Evolutionary conservation across 164 flowering plant genomes (phyloP).

Genomic region (Chloranthus sessilifolius): DNA sequence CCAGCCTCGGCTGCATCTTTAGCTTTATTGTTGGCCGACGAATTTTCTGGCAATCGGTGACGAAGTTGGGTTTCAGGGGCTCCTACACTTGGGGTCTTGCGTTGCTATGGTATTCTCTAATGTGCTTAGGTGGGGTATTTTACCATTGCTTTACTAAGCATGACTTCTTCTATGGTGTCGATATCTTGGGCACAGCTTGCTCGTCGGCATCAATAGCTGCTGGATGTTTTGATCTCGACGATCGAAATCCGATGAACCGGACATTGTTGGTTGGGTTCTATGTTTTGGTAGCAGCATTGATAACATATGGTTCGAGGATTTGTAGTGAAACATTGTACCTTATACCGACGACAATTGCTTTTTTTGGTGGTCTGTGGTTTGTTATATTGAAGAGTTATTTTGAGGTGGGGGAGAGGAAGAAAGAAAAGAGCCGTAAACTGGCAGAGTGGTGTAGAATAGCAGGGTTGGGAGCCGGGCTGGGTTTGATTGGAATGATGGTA

Average conservation of each 20-base stretch:
- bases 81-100: too few species aligned
- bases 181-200: constrained; percentile 1
- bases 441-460: background rate
- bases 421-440: background rate
- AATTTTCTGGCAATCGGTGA: too few species aligned
- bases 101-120: too few species aligned
- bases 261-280: too few species aligned
- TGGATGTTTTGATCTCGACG: background rate
- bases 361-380: background rate
- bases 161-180: background rate
- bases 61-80: too few species aligned
- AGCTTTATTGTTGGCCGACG: too few species aligned
- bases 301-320: background rate
- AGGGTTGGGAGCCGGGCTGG: background rate
- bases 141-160: background rate
- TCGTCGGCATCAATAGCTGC: constrained; percentile 1
- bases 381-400: background rate
- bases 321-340: background rate
- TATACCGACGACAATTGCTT: background rate
- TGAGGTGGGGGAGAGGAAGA: background rate
- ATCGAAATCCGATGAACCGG: background rate
- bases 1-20: too few species aligned
- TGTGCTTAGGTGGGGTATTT: constrained; percentile 1
- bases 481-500: background rate
- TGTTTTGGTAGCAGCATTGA: background rate